Base-by-base conservation (phyloP, 768 basidiomycete species). In the Boletus subparvulus region DNA sequence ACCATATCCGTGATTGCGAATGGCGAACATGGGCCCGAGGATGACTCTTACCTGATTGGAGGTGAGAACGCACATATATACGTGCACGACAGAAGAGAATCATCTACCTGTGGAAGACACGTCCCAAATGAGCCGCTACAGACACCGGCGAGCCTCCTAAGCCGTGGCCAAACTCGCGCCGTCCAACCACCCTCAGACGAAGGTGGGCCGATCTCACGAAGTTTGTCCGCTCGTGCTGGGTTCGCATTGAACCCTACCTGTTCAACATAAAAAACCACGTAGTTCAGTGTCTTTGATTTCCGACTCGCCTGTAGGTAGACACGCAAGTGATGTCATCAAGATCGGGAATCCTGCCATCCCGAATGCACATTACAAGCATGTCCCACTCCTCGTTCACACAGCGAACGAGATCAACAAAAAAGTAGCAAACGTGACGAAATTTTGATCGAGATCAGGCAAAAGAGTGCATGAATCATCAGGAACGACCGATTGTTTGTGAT, bases 91-190 rank as follows among this genome's bases (percentile, higher is more conserved):
- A 45, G 8, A 17, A 26, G 6, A 40, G 40, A 8, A 26, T 13
- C 28, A 39, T 13, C 8, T 33, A 59, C 61, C 43, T 58, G 46
- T 35, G 56, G 52, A 19, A 61, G 40, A 19, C 46, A 45, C 21
- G 55, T 58, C 2, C 44, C 59, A 21, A 64, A 64, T 2, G 57
- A 45, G 24, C 64, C 64, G 19, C 58, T 65, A 12, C 58, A 59
- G 26, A 62, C 30, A 7, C 51, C 47, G 4, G 13, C 33, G 13
- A 64, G 8, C 32, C 39, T 51, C 14, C 53, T 40, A 12, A 61
- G 50, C 11, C 47, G 45, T 21, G 62, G 60, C 60, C 62, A 65
- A 11, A 63, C 53, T 19, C 43, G 59, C 1, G 47, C 57, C 4
- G 58, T 50, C 64, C 60, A 65, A 21, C 60, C 64, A 17, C 37